Base-by-base conservation (phyloP, 83 land plant genomes). In the Picea abies region DNA sequence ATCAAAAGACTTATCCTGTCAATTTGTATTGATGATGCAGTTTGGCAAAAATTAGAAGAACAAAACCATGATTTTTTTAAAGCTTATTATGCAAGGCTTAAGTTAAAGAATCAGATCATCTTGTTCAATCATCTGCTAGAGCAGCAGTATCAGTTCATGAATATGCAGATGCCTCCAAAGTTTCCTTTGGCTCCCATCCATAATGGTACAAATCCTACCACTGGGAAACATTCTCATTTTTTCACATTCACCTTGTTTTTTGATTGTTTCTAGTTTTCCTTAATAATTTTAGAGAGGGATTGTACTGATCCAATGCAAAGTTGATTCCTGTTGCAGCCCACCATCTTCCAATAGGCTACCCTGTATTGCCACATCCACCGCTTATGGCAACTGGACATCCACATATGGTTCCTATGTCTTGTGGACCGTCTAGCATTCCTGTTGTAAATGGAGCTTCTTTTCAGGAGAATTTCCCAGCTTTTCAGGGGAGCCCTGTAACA, bases 1-100 rank as follows among this genome's bases (percentile, higher is more conserved):
- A 52, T 52, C 56, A 52, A 52, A 52, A 10, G 56, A 44, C 58
- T 73, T n/a, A n/a, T 52, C 26, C 10, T 44, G n/a, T 73, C 58
- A 44, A 73, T 44, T 22, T 73, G n/a, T 23, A 73, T 73, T 22
- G 9, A 73, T 73, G 77, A 58, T 81, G 44, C 89, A 91, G 93
- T 97, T 22, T 97, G 98, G 99, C 98, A 95, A 89, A 97, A 97
- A 80, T 81, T 97, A 84, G 99, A 97, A 85, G 99, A 97, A 85
- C 98, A 97, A 85, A 97, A 97, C 85, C 90, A 90, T 52, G 96
- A 92, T 44, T 97, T 97, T 82, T 96, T 96, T 90, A 91, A 93
- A 69, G 99, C 99, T 71, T 97, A 97, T 81, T 97, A 95, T 82
- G 92, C 91, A 58, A 90, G 99, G 82, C 86, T 97, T 22, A 97